Percentiles rank a stretch among this genome's conserved stretches.
These are phyloP conservation scores for Pythium folliculosum DNA, from an alignment of 352 stramenopile genomes.

Conservation along the genomic window DNA sequence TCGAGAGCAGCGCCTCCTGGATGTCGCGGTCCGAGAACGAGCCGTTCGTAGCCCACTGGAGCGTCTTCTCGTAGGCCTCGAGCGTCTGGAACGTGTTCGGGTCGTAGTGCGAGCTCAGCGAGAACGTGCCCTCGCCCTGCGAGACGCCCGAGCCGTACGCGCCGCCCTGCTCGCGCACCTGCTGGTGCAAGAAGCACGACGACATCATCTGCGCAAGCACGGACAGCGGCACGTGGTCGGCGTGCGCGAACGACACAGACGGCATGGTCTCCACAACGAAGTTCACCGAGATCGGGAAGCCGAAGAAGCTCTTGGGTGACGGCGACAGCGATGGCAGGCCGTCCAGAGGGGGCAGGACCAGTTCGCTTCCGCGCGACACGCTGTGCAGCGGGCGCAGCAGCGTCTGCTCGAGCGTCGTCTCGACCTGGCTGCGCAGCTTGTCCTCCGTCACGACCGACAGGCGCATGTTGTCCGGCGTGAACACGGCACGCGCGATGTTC, in stretches of 20 bases:
- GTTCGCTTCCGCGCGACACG: not conserved
- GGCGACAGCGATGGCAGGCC: slow-evolving; percentile 30
- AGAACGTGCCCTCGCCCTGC: slow-evolving; percentile 78
- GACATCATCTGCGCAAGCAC: slow-evolving; percentile 84
- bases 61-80: slow-evolving; percentile 63
- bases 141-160: slow-evolving; percentile 75
- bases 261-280: slow-evolving; percentile 80
- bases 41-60: slow-evolving; percentile 50
- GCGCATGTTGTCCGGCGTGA: slow-evolving; percentile 55
- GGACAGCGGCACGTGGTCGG: slow-evolving; percentile 72
- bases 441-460: slow-evolving; percentile 78
- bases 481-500: slow-evolving; percentile 59
- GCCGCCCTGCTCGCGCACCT: slow-evolving; percentile 78
- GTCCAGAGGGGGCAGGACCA: slow-evolving; percentile 16
- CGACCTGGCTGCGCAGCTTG: slow-evolving; percentile 56
- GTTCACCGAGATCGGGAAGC: slow-evolving; percentile 80
- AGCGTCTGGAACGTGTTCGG: slow-evolving; percentile 82
- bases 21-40: slow-evolving; percentile 73
- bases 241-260: slow-evolving; percentile 71
- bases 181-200: slow-evolving; percentile 81
- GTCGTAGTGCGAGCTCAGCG: slow-evolving; percentile 84
- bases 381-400: slow-evolving; percentile 46
- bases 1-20: slow-evolving; percentile 76
- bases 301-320: slow-evolving; percentile 63
- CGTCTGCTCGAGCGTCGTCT: slow-evolving; percentile 43